A percentile compares a stretch with the other conserved stretches of the same genome.
phyloP scores from a whole-genome alignment of 495 filamentous ascomycete species.

The Aspergillus saccharolyticus region DNA sequence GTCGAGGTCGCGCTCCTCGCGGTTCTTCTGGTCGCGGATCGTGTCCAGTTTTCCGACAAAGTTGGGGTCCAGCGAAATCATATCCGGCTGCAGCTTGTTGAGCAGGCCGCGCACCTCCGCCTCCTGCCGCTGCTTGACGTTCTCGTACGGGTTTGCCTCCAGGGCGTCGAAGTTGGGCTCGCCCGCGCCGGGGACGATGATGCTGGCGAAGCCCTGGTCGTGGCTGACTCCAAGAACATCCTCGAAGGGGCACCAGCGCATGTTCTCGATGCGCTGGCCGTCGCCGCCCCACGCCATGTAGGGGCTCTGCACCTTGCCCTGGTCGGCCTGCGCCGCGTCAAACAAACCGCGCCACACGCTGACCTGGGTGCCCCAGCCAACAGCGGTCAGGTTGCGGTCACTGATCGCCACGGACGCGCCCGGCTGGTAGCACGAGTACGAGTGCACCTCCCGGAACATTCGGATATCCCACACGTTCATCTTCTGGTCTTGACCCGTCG shows the following conservation, averaged over 20 bases:
- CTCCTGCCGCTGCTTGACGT: constrained; percentile 85
- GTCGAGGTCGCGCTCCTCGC: constrained; percentile 71
- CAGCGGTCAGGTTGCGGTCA: constrained; percentile 78
- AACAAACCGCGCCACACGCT: constrained; percentile 89
- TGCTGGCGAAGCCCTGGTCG: constrained; percentile 76
- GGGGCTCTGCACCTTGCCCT: constrained; percentile 76
- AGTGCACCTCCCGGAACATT: constrained; percentile 87
- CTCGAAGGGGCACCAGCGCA: constrained; percentile 92
- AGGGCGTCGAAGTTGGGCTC: constrained; percentile 95
- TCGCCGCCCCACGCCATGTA: constrained; percentile 94
- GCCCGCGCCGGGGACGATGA: constrained; percentile 88
- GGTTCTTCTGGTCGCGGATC: constrained; percentile 63
- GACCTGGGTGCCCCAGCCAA: constrained; percentile 86
- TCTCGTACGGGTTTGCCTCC: constrained; percentile 96
- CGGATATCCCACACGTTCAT: constrained; percentile 97
- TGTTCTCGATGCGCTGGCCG: constrained; percentile 70
- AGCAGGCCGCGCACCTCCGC: constrained; percentile 82
- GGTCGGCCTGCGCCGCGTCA: constrained; percentile 58
- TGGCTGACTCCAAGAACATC: constrained; percentile 85
- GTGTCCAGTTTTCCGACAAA: constrained; percentile 83
- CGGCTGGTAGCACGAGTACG: constrained; percentile 80
- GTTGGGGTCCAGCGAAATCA: constrained; percentile 91
- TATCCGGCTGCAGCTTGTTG: constrained; percentile 92
- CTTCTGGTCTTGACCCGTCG: constrained; percentile 80
- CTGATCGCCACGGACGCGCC: constrained; percentile 82